These are phyloP conservation scores for Prunus yedoensis DNA, from an alignment of 331 rosid species.

Conservation along the genomic window DNA sequence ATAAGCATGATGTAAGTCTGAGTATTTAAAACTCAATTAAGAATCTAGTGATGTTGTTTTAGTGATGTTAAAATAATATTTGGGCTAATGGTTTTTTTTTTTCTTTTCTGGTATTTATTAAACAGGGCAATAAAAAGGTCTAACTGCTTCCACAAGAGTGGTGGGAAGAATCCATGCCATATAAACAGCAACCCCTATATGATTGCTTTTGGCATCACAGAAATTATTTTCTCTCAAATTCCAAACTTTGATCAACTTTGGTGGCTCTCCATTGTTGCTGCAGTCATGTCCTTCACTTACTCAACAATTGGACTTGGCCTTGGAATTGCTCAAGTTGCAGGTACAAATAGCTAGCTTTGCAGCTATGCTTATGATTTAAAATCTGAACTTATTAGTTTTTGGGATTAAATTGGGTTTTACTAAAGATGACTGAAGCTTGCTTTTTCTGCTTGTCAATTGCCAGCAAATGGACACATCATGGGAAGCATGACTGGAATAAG, in stretches of 20 bases:
- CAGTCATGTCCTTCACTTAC: constrained; percentile 44
- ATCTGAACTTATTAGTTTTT: background rate
- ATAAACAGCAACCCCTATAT: constrained; percentile 37
- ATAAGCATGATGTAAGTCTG: constrained; percentile 44
- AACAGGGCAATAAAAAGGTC: constrained; percentile 45
- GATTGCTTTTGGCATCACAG: constrained; percentile 32
- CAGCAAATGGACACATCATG: constrained; percentile 35
- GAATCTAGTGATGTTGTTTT: background rate
- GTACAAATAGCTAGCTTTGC: constrained; percentile 6
- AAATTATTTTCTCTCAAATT: constrained; percentile 40
- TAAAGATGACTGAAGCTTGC: background rate
- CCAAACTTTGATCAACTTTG: constrained; percentile 37
- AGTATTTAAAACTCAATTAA: background rate
- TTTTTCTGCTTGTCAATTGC: background rate
- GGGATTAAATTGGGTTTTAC: background rate
- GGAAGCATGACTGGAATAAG: constrained; percentile 40
- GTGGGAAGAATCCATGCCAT: constrained; percentile 37
- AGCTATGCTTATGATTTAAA: background rate
- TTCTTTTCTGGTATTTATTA: background rate
- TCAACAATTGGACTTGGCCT: constrained; percentile 43
- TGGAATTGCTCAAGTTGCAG: constrained; percentile 34
- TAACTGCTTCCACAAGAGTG: constrained; percentile 40
- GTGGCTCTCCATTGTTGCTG: constrained; percentile 47
- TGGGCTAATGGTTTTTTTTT: background rate
- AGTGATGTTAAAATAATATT: background rate